Base-by-base conservation (phyloP, 306 rosid species). In the Boehmeria nivea region DNA sequence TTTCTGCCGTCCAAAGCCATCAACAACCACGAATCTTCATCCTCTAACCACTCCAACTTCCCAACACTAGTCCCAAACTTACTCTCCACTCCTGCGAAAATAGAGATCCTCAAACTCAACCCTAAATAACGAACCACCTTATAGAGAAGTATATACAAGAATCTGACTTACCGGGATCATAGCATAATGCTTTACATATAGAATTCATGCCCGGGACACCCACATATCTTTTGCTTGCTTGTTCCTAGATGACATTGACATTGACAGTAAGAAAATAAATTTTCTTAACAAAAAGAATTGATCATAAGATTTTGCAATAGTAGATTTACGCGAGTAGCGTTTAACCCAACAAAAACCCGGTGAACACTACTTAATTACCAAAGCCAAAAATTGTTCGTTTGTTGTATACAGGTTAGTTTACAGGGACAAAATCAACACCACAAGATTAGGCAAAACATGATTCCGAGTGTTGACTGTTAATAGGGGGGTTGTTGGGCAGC, bases 141-240 rank as follows among this genome's bases (percentile, higher is more conserved):
- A 71, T 22, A 67, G 64, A 17, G 59, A 63, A 58, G 26, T 20
- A 50, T 33, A 40, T 40, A 11, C 54, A 38, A 50, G 63, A 61
- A 55, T 44, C 20, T n/a, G n/a, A n/a, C n/a, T 71, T 76, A 87
- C 98, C 93, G 64, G 76, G 63, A 59, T 84, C 95, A 16, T 27
- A 66, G 82, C 87, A 76, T 58, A 91, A 75, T 56, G 98, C 85
- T 76, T 68, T 84, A 61, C 98, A 87, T 51, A 91, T 61, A 39
- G 98, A 79, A 68, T 91, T 91, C 98, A 91, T 91, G 74, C 95
- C 96, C 3, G 98, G 98, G 51, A 77, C 77, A 72, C 98, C 98
- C 78, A 86, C 95, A 68, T 69, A 90, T 74, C 81, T 73, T 79
- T 74, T 78, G 72, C 69, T 68, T 49, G 31, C 50, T 64, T 76